Evolutionary conservation across 179 eudicot genomes (phyloP), one percentile per base, ranked within the genome.

Genomic region (Patellifolia procumbens): DNA sequence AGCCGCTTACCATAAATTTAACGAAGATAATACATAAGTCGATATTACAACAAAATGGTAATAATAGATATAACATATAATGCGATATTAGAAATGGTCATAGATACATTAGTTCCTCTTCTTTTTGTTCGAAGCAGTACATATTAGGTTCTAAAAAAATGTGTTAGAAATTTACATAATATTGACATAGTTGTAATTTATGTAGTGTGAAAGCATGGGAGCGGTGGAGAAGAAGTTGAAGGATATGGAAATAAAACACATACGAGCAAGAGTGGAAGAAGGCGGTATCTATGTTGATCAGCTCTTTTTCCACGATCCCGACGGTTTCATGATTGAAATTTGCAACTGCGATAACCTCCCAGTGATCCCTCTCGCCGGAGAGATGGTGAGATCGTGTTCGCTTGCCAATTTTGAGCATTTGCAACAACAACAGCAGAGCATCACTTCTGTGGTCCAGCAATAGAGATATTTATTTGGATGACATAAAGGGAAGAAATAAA

Each of bases 281-380:
- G 91, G 93, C 0, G 99, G 99, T 2, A 82, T 95, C 8, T 74
- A 81, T 20, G 97, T 95, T 19, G 99, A 93, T 76, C 99, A 95
- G 19, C 84, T 95, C 46, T 95, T 95, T 86, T 95, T 95, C 85
- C 99, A 95, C 34, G 99, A 95, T 62, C 99, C 99, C 0, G 97
- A 95, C 26, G 97, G 99, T 7, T 95, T 95, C 97, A 95, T 95
- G 99, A 84, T 95, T 56, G 99, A 95, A 79, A 95, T 95, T 2
- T 95, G 99, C 85, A 88, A 93, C 80, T 91, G 98, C 56, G 97
- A 93, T 15, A 89, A 89, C 74, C 85, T 93, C 4, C 98, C 98
- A 3, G 87, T 93, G 20, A 52, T 93, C 35, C 95, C 98, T 0
- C 75, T 93, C 0, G 84, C 85, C 7, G 91, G 90, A 42, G 91